A percentile compares a stretch with the other conserved stretches of the same genome.
Evolutionary conservation across 2,329 filamentous ascomycete genomes (phyloP).

Genomic region (Annulohypoxylon truncatum): DNA sequence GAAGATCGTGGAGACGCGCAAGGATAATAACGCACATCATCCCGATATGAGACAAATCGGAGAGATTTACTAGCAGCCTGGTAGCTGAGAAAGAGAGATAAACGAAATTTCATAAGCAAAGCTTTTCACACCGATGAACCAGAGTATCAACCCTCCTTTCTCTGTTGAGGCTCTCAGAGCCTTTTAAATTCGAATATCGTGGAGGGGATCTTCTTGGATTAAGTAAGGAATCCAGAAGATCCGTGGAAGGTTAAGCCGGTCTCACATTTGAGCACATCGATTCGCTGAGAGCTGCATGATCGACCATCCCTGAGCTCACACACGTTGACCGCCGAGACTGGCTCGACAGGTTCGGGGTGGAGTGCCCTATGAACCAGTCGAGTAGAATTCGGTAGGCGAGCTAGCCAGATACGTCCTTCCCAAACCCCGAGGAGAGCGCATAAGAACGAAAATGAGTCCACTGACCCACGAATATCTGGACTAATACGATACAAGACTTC

Average conservation of each 20-base stretch:
- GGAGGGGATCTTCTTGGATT: constrained; percentile 3
- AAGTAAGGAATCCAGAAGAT: constrained; percentile 19
- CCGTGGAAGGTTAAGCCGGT: constrained; percentile 8
- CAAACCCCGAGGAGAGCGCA: constrained; percentile 18
- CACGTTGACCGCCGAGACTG: constrained; percentile 48
- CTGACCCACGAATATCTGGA: constrained; percentile 20
- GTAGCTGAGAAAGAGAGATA: neutral
- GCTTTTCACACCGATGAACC: constrained; percentile 5
- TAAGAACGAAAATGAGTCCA: constrained; percentile 23
- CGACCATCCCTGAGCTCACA: constrained; percentile 44
- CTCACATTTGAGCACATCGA: constrained; percentile 19
- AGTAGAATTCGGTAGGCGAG: constrained; percentile 14
- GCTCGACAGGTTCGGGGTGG: constrained; percentile 39
- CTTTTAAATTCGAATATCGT: constrained; percentile 20
- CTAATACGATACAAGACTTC: constrained; percentile 14
- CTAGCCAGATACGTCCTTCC: constrained; percentile 24
- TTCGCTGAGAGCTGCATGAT: constrained; percentile 30
- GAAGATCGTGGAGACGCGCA: constrained; percentile 40
- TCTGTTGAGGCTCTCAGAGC: constrained; percentile 7
- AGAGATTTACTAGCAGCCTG: constrained; percentile 34
- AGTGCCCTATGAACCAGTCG: constrained; percentile 28
- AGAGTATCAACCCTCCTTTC: constrained; percentile 1
- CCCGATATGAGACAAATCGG: constrained; percentile 40
- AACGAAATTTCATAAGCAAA: constrained; percentile 11
- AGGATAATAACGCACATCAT: constrained; percentile 45